These are phyloP conservation scores for Populus euphratica DNA, from an alignment of 345 rosid species.

Conservation along the genomic window DNA sequence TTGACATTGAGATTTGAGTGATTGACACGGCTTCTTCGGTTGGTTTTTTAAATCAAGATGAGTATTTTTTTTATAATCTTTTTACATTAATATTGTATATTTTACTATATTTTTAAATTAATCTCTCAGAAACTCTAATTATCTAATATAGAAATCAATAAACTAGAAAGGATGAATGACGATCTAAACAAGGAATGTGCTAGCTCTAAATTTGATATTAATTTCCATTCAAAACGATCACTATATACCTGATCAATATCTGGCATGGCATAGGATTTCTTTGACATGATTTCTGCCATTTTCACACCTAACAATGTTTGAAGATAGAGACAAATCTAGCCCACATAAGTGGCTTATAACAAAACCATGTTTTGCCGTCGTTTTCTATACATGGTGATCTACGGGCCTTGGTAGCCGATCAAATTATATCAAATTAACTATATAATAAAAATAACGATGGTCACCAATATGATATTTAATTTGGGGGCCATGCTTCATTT, in stretches of 20 bases:
- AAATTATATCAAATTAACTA: neutral
- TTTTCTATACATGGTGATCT: too few species aligned
- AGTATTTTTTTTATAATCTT: too few species aligned
- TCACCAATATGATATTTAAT: neutral
- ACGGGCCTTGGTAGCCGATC: neutral
- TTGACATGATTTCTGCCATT: neutral
- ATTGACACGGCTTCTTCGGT: constrained; percentile 19
- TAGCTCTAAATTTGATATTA: neutral
- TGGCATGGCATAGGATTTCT: neutral
- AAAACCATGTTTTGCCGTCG: too few species aligned
- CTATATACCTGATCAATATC: neutral
- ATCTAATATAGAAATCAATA: neutral
- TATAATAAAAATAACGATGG: too few species aligned
- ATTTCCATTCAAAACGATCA: neutral
- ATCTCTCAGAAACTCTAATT: neutral
- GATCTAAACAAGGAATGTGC: neutral
- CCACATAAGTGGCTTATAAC: too few species aligned
- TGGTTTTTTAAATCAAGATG: too few species aligned
- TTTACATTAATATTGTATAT: too few species aligned
- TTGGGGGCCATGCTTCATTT: neutral
- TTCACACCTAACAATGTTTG: neutral
- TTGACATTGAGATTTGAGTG: constrained; percentile 24
- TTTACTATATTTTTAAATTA: neutral
- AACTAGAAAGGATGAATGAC: too few species aligned
- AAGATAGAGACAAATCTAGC: neutral